Evolutionary conservation across 495 filamentous ascomycete genomes (phyloP).

Genomic region (Sabuloglossum arenarium): DNA sequence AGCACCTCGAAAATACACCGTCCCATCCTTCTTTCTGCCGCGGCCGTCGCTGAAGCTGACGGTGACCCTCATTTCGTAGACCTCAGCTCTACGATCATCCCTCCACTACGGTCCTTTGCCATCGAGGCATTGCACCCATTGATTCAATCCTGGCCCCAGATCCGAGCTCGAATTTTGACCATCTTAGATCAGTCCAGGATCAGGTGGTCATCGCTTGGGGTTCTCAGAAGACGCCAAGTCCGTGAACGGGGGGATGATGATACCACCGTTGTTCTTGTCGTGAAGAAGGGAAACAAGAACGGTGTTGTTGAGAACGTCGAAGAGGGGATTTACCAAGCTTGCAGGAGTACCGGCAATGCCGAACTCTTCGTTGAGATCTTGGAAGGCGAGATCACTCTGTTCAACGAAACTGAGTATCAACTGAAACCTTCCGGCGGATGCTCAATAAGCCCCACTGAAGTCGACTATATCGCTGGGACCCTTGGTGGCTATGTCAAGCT

Average conservation of each 20-base stretch:
- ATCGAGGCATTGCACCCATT: neutral
- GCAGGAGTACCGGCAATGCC: neutral
- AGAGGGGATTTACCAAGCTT: neutral
- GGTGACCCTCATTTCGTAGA: neutral
- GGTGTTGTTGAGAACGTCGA: neutral
- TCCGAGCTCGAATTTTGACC: neutral
- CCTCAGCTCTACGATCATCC: neutral
- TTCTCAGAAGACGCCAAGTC: neutral
- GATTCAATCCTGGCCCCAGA: neutral
- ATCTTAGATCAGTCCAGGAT: neutral
- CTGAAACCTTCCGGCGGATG: neutral
- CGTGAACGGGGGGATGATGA: neutral
- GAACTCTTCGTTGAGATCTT: neutral
- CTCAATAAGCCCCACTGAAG: neutral
- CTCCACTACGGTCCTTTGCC: neutral
- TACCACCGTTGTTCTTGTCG: neutral
- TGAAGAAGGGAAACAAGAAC: neutral
- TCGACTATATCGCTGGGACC: neutral
- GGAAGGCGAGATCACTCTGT: neutral
- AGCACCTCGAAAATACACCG: neutral
- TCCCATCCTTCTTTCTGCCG: neutral
- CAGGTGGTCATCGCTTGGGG: neutral
- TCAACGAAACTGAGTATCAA: neutral
- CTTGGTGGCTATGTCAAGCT: neutral
- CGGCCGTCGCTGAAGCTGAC: neutral